These are phyloP conservation scores for Termitomyces bulborhizus DNA, from an alignment of 768 basidiomycete genomes.

Conservation along the genomic window DNA sequence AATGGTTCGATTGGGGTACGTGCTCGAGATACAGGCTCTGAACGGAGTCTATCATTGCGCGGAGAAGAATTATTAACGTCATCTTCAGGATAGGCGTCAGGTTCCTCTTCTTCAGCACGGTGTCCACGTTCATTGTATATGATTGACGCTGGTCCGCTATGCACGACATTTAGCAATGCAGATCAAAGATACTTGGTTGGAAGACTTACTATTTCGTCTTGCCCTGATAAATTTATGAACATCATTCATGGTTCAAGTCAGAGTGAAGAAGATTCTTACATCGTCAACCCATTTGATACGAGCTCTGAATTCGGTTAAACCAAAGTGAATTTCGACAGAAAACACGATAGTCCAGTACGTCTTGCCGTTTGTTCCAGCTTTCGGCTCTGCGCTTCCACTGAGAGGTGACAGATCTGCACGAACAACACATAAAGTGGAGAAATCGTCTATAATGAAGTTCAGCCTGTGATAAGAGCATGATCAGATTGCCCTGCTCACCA, in stretches of 20 bases:
- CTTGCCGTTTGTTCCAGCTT: slow-evolving; percentile 56
- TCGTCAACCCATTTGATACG: slow-evolving; percentile 81
- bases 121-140: slow-evolving; percentile 78
- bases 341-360: slow-evolving; percentile 83
- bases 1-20: slow-evolving; percentile 34
- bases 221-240: slow-evolving; percentile 34
- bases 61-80: slow-evolving; percentile 35
- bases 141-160: slow-evolving; percentile 72
- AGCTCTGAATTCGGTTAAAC: slow-evolving; percentile 76
- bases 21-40: slow-evolving; percentile 46
- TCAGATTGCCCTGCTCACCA: slow-evolving; percentile 26
- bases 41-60: slow-evolving; percentile 32
- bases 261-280: slow-evolving; percentile 32
- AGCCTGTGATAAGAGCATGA: background rate
- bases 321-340: slow-evolving; percentile 79
- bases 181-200: background rate
- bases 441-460: slow-evolving; percentile 39
- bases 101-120: slow-evolving; percentile 68
- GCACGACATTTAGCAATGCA: slow-evolving; percentile 2
- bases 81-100: slow-evolving; percentile 60
- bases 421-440: slow-evolving; percentile 73
- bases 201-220: slow-evolving; percentile 62
- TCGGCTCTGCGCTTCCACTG: slow-evolving; percentile 64
- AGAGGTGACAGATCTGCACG: slow-evolving; percentile 72
- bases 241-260: background rate